Conservation (phyloP, 108 stramenopile genomes). For the Cyclostephanos tholiformis region DNA sequence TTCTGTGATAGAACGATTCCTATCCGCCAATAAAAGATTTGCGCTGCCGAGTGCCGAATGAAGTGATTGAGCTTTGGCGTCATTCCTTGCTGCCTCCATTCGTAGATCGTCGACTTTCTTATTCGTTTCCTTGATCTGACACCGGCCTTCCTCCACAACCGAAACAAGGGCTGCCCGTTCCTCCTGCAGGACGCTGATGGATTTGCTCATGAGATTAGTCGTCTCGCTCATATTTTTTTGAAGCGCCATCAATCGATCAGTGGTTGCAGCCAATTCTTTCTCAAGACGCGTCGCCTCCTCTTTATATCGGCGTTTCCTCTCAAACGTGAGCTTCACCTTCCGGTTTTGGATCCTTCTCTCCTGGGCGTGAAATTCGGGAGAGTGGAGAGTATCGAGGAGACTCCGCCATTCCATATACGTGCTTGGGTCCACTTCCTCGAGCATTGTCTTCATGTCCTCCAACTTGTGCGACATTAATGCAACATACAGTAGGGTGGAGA, state of each 20-base stretch:
- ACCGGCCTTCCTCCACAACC: conserved; percentile 23
- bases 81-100: conserved; percentile 15
- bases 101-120: conserved; percentile 15
- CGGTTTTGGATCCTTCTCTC: conserved; percentile 44
- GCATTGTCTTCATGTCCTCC: conserved; percentile 50
- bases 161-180: conserved; percentile 33
- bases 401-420: conserved; percentile 38
- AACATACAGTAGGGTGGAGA: conserved; percentile 39
- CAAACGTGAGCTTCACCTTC: conserved; percentile 28
- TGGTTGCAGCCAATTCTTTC: conserved; percentile 17
- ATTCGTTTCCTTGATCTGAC: conserved; percentile 21
- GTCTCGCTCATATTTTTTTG: conserved; percentile 42
- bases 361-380: conserved; percentile 43
- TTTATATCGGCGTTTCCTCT: conserved; percentile 41
- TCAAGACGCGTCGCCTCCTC: conserved; percentile 9
- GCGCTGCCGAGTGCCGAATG: conserved; percentile 1
- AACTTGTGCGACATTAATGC: conserved; percentile 42
- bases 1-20: background rate
- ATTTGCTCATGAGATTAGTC: conserved; percentile 34
- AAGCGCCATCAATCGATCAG: conserved; percentile 19
- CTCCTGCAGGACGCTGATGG: conserved; percentile 37
- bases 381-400: conserved; percentile 38
- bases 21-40: conserved; percentile 2
- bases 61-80: conserved; percentile 1
- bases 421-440: conserved; percentile 30